Evolutionary conservation across 179 eudicot genomes (phyloP).

Genomic region (Heliamphora pulchella): DNA sequence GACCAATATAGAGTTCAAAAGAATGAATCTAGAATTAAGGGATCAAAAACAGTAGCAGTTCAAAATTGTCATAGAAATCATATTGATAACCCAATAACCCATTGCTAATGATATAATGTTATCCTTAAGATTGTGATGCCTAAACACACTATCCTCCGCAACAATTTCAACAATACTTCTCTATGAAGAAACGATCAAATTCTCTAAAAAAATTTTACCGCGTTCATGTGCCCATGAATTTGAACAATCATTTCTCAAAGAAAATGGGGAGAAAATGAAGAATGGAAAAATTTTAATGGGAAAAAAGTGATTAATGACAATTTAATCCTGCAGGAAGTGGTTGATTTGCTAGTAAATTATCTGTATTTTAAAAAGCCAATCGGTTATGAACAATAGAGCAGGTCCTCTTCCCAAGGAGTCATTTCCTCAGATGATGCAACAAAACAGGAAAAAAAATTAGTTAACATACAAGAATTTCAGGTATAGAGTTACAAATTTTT

Average conservation of each 20-base stretch:
- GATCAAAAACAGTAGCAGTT: not conserved
- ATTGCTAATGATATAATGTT: not conserved
- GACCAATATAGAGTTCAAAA: not conserved
- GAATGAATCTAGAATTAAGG: not conserved
- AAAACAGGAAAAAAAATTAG: not conserved
- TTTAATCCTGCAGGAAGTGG: not conserved
- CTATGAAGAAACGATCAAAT: not conserved
- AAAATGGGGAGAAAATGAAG: not conserved
- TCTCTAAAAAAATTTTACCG: not conserved
- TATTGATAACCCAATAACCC: not conserved
- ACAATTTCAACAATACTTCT: not conserved
- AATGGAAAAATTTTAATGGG: too few relatives aligned
- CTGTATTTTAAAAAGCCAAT: not conserved
- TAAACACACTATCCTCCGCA: not conserved
- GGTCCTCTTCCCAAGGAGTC: not conserved
- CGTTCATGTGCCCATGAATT: not conserved
- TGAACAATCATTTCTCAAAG: not conserved
- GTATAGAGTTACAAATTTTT: not conserved
- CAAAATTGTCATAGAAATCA: not conserved
- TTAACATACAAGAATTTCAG: not conserved
- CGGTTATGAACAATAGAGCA: not conserved
- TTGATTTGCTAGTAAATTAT: not conserved
- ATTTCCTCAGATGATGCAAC: not conserved
- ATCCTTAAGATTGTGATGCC: not conserved
- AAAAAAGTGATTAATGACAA: not conserved